phyloP scores from a whole-genome alignment of 805 yeast genomes.

The Wickerhamiella kurtzmanii region DNA sequence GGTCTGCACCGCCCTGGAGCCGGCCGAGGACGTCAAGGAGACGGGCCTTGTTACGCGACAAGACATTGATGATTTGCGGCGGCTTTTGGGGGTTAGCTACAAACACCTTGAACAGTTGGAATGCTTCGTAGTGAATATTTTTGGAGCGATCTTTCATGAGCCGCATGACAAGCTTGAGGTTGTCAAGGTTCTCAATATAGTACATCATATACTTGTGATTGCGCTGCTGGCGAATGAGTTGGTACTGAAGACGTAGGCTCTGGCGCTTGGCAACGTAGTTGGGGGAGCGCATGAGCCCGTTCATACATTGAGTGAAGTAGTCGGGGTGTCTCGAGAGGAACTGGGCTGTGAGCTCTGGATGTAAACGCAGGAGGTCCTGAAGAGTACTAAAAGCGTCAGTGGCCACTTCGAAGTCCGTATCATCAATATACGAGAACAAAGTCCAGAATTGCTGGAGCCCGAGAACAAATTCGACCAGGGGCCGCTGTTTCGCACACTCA shows the following conservation, averaged over 20 bases:
- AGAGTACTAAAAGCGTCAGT: constrained; percentile 75
- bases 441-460: constrained; percentile 61
- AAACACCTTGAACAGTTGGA: constrained; percentile 84
- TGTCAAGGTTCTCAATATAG: constrained; percentile 70
- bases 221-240: constrained; percentile 54
- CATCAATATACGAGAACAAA: constrained; percentile 62
- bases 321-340: constrained; percentile 50
- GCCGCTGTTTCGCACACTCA: constrained; percentile 73
- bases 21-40: constrained; percentile 53
- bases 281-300: constrained; percentile 55
- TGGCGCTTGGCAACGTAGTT: constrained; percentile 91
- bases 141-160: constrained; percentile 77
- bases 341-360: constrained; percentile 54
- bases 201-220: constrained; percentile 60
- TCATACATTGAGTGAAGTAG: constrained; percentile 47
- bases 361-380: constrained; percentile 56
- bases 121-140: constrained; percentile 80
- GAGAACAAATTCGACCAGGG: constrained; percentile 46
- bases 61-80: constrained; percentile 63
- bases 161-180: constrained; percentile 75
- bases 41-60: constrained; percentile 71
- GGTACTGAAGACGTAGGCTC: constrained; percentile 58
- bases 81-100: constrained; percentile 92
- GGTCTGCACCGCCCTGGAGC: constrained; percentile 38
- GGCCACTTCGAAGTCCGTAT: constrained; percentile 73